Evolutionary conservation across 306 rosid species (phyloP).

Genomic region (Acmispon strigosus): DNA sequence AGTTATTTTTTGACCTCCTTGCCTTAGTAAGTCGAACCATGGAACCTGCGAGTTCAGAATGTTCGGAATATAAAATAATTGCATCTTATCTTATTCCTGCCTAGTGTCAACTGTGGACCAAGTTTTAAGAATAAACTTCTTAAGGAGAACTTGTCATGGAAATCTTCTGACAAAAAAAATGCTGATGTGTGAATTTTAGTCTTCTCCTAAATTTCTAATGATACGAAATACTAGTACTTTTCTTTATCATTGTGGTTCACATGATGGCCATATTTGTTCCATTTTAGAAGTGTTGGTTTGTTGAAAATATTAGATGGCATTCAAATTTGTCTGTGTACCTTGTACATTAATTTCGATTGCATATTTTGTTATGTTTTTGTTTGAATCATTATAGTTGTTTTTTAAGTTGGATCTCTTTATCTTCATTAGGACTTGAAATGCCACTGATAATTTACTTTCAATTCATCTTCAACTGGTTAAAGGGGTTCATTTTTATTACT

Average conservation of each 20-base stretch:
- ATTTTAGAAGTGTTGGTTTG: not conserved
- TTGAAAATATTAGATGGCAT: slow-evolving; percentile 1
- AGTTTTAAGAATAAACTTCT: too few relatives aligned
- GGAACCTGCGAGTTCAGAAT: not conserved
- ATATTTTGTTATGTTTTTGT: not conserved
- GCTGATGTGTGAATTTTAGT: too few relatives aligned
- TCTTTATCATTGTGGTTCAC: too few relatives aligned
- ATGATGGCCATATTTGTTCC: too few relatives aligned
- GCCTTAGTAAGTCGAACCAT: not conserved
- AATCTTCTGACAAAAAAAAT: too few relatives aligned
- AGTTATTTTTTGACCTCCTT: not conserved
- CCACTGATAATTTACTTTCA: not conserved
- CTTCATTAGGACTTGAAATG: not conserved
- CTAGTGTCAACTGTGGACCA: not conserved
- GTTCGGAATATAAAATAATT: not conserved
- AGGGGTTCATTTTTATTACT: not conserved
- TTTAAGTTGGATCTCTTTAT: not conserved
- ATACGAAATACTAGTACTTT: too few relatives aligned
- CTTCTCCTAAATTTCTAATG: too few relatives aligned
- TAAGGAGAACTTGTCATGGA: too few relatives aligned
- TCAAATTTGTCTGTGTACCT: not conserved
- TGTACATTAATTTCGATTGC: not conserved
- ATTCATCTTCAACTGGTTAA: not conserved
- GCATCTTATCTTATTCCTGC: not conserved
- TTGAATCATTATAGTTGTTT: not conserved